Evolutionary conservation across 2,329 filamentous ascomycete genomes (phyloP), one percentile per base, ranked within the genome.

Genomic region (Colletotrichum brevisporum): DNA sequence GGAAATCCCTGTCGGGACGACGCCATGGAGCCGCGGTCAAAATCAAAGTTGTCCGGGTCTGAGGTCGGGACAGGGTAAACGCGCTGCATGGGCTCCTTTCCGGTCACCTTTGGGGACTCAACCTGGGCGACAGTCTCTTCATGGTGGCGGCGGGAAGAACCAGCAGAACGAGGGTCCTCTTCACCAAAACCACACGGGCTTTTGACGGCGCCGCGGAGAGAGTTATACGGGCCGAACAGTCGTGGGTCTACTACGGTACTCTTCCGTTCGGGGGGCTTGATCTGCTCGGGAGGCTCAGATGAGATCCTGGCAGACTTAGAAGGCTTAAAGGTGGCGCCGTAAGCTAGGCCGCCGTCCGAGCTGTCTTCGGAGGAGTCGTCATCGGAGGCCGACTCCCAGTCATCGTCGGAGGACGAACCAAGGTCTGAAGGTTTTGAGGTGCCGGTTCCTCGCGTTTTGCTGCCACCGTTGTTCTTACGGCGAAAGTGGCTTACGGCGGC

Each of bases 41-140:
- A 87, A 71, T 93, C 90, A 73, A 91, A 91, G 27, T 81, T 84
- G 21, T 81, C 83, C 6, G 90, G 89, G 71, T 95, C 92, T 3
- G 86, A 86, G 1, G 91, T 91, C 5, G 91, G 88, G 39, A 91
- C 81, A 8, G 93, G 89, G 73, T 90, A 91, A 41, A 94, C 87
- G 36, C 88, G 85, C 74, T 91, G 90, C 80, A 93, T 81, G 6
- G 77, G 76, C 18, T 72, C 73, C 50, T 71, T 73, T 6, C 58
- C 63, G n/a, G 61, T 81, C 21, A 18, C 47, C 78, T 67, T 79
- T 12, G 77, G 76, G 26, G 77, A 79, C 78, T 77, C 79, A 75
- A 75, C 75, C 36, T 76, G 78, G 1, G 76, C 76, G 21, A 78
- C 74, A 12, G 79, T 76, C 12, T 76, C 75, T 21, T 79, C 76